phyloP scores from a whole-genome alignment of 2,329 filamentous ascomycete genomes.

The Colletotrichum shisoi region DNA sequence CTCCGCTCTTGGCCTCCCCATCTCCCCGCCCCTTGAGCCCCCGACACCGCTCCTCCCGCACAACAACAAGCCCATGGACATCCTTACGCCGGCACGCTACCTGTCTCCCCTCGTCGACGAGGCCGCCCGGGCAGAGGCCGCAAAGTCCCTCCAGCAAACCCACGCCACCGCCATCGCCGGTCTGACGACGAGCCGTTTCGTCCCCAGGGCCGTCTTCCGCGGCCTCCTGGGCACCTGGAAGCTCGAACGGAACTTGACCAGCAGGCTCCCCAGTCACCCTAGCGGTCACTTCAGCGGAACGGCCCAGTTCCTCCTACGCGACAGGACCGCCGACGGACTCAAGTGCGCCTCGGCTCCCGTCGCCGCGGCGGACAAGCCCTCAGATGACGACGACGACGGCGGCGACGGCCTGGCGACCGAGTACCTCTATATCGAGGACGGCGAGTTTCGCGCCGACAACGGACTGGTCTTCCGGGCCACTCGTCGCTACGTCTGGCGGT shows the following conservation, averaged over 20 bases:
- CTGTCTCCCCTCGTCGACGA: constrained; percentile 50
- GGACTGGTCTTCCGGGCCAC: constrained; percentile 67
- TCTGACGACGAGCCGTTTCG: constrained; percentile 59
- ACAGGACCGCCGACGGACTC: constrained; percentile 63
- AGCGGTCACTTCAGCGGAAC: constrained; percentile 71
- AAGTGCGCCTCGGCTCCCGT: constrained; percentile 44
- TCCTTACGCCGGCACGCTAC: constrained; percentile 66
- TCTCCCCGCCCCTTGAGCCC: constrained; percentile 46
- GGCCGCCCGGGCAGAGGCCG: constrained; percentile 51
- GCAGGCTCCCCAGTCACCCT: constrained; percentile 64
- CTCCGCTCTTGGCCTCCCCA: constrained; percentile 62
- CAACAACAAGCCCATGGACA: constrained; percentile 58
- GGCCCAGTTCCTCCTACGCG: constrained; percentile 69
- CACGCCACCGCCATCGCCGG: constrained; percentile 53
- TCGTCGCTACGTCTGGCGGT: constrained; percentile 76
- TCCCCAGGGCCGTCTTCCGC: constrained; percentile 73
- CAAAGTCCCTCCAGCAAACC: constrained; percentile 57
- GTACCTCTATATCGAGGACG: constrained; percentile 74
- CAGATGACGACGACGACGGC: constrained; percentile 37
- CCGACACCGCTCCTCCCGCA: constrained; percentile 52
- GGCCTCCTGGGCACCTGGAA: constrained; percentile 75
- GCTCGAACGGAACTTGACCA: constrained; percentile 65
- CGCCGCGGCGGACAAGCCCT: constrained; percentile 22
- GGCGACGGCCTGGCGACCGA: constrained; percentile 57
- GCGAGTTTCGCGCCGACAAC: constrained; percentile 66